Percentiles rank a stretch among this genome's conserved stretches.
These are phyloP conservation scores for Blastocystis sp. DNA, from an alignment of 352 stramenopile species.

Conservation along the genomic window DNA sequence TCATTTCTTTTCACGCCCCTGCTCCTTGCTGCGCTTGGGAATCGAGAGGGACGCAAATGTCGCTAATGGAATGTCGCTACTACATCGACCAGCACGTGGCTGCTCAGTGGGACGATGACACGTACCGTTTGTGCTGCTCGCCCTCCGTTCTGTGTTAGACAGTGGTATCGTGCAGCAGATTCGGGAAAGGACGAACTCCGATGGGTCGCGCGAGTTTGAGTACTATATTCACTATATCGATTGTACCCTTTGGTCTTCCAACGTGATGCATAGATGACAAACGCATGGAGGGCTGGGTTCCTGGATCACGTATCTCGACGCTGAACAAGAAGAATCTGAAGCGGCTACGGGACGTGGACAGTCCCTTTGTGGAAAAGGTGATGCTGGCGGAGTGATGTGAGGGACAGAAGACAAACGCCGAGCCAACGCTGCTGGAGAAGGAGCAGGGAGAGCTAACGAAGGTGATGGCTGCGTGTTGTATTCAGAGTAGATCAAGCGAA, in stretches of 20 bases:
- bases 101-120: slow-evolving; percentile 54
- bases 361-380: slow-evolving; percentile 27
- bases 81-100: slow-evolving; percentile 60
- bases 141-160: neutral
- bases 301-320: neutral
- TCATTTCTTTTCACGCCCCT: neutral
- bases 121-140: slow-evolving; percentile 30
- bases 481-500: slow-evolving; percentile 70
- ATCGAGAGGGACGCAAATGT: neutral
- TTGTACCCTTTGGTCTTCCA: slow-evolving; percentile 44
- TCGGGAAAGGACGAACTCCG: neutral
- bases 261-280: slow-evolving; percentile 56
- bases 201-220: slow-evolving; percentile 40
- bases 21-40: neutral
- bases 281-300: slow-evolving; percentile 67
- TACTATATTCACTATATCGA: slow-evolving; percentile 68
- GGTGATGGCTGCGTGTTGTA: neutral
- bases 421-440: slow-evolving; percentile 37
- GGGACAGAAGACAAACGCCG: slow-evolving; percentile 20
- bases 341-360: slow-evolving; percentile 15
- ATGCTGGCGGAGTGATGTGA: neutral
- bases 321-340: slow-evolving; percentile 68
- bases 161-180: slow-evolving; percentile 63
- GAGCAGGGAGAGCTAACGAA: slow-evolving; percentile 65
- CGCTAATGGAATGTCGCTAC: slow-evolving; percentile 26